Percentiles rank a stretch among this genome's conserved stretches.
Evolutionary conservation across 2,329 filamentous ascomycete species (phyloP).

Genomic region (Exserohilum rostratum): DNA sequence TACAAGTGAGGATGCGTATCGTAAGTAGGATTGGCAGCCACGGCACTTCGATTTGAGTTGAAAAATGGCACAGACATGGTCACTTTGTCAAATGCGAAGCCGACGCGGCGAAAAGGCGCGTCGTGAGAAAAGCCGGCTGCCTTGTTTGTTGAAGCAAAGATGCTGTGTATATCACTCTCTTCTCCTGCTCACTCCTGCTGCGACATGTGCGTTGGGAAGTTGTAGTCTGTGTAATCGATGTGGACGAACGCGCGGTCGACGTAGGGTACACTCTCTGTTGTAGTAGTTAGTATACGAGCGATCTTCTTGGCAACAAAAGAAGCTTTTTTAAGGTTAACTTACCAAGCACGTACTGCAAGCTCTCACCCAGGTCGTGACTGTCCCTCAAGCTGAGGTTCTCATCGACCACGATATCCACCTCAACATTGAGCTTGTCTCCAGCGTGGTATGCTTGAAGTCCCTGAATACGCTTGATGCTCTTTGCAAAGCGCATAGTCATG

Average conservation of each 20-base stretch:
- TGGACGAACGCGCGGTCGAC: constrained; percentile 65
- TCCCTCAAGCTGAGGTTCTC: constrained; percentile 76
- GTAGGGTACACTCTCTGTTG: constrained; percentile 71
- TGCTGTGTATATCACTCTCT: not conserved
- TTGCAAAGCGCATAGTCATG: constrained; percentile 91
- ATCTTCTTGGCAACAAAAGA: too few relatives aligned
- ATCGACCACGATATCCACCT: constrained; percentile 83
- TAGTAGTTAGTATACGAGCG: constrained; percentile 12
- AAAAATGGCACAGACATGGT: too few relatives aligned
- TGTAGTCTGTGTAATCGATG: constrained; percentile 58
- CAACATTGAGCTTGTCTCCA: constrained; percentile 82
- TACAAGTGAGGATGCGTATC: too few relatives aligned
- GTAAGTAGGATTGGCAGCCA: too few relatives aligned
- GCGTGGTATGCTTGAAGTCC: constrained; percentile 84
- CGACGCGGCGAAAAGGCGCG: not conserved
- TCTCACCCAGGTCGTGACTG: constrained; percentile 79
- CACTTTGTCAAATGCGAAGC: too few relatives aligned
- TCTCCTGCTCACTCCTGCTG: constrained; percentile 48
- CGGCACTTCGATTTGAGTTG: too few relatives aligned
- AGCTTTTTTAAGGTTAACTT: constrained; percentile 11
- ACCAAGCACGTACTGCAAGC: constrained; percentile 79
- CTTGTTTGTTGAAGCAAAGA: not conserved
- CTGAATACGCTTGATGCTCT: constrained; percentile 84
- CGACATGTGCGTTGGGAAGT: constrained; percentile 58
- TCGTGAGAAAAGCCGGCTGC: not conserved